Evolutionary conservation across 192 early-diverging fungal genomes (phyloP).

Genomic region (Coemansia sp.): DNA sequence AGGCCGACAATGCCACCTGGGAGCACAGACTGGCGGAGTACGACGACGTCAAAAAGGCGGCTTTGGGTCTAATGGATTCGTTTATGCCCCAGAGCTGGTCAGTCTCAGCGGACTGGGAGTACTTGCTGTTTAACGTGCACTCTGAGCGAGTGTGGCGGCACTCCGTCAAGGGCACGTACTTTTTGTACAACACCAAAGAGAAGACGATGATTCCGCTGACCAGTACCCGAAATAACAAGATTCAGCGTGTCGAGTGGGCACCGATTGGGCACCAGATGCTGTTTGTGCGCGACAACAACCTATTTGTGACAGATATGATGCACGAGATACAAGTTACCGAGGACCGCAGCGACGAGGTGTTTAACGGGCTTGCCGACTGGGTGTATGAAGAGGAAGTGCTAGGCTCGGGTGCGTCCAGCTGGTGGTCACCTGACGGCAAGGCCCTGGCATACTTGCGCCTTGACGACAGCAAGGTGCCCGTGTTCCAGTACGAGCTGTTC

Average conservation of each 20-base stretch:
- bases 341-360: slow-evolving; percentile 78
- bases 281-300: slow-evolving; percentile 86
- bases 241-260: slow-evolving; percentile 75
- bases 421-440: slow-evolving; percentile 86
- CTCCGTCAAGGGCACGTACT: slow-evolving; percentile 79
- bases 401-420: slow-evolving; percentile 62
- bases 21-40: slow-evolving; percentile 26
- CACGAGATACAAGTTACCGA: slow-evolving; percentile 76
- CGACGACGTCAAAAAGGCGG: slow-evolving; percentile 28
- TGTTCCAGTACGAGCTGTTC: slow-evolving; percentile 74
- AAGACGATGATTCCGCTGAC: slow-evolving; percentile 63
- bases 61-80: slow-evolving; percentile 14
- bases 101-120: slow-evolving; percentile 79
- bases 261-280: slow-evolving; percentile 75
- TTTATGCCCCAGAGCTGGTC: slow-evolving; percentile 55
- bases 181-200: slow-evolving; percentile 67
- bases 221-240: slow-evolving; percentile 38
- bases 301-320: slow-evolving; percentile 75
- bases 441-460: slow-evolving; percentile 83
- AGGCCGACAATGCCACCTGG: slow-evolving; percentile 39
- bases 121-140: slow-evolving; percentile 72
- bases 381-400: slow-evolving; percentile 98
- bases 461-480: slow-evolving; percentile 81
- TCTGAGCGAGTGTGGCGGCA: slow-evolving; percentile 76
- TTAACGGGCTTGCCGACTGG: slow-evolving; percentile 98